Evolutionary conservation across 441 rosid genomes (phyloP).

Genomic region (Jatropha multifida): DNA sequence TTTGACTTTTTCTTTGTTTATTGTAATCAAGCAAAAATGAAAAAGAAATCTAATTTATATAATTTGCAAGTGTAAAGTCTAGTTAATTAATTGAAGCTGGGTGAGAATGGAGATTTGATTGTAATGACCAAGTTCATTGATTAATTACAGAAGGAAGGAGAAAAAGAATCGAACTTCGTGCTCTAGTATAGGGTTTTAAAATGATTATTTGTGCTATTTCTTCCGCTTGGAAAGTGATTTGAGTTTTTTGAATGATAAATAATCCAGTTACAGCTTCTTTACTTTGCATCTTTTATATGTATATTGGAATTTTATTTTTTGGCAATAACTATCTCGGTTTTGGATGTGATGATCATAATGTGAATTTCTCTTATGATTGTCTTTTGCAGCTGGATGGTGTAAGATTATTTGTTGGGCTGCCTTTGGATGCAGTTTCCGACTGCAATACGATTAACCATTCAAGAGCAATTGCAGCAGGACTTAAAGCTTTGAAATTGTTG

Average conservation of each 20-base stretch:
- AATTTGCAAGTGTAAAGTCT: background rate
- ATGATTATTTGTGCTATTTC: background rate
- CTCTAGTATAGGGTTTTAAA: background rate
- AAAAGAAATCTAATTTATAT: background rate
- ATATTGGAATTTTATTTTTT: background rate
- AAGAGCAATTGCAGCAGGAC: constrained; percentile 74
- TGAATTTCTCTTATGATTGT: background rate
- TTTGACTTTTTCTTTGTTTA: background rate
- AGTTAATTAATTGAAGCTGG: background rate
- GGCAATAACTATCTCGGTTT: background rate
- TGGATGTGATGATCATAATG: constrained; percentile 12
- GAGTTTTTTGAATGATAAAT: background rate
- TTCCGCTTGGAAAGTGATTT: background rate
- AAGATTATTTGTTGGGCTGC: constrained; percentile 77
- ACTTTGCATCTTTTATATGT: background rate
- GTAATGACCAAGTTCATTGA: background rate
- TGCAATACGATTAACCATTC: constrained; percentile 59
- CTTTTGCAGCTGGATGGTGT: constrained; percentile 52
- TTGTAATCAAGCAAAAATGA: background rate
- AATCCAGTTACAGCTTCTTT: background rate
- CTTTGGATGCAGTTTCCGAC: constrained; percentile 72
- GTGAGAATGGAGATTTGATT: background rate
- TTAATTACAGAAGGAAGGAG: background rate
- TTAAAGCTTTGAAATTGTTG: constrained; percentile 77
- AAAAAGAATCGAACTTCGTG: background rate